phyloP scores from a whole-genome alignment of 345 rosid genomes.

The Camelina neglecta region DNA sequence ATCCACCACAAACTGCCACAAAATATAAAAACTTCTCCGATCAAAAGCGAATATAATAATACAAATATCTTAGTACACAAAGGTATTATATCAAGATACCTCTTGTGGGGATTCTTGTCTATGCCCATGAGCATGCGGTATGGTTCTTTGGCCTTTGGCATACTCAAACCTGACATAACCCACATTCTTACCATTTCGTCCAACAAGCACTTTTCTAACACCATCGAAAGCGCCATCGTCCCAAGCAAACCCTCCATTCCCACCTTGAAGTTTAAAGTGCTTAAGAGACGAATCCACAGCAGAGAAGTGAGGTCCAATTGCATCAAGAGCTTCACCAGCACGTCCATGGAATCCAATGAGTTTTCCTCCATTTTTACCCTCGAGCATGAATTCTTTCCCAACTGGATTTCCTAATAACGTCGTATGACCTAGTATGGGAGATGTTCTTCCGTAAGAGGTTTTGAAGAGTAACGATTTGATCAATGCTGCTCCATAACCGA shows the following conservation, averaged over 20 bases:
- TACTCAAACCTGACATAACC: slow-evolving; percentile 39
- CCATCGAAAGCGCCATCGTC: slow-evolving; percentile 44
- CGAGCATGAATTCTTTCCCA: slow-evolving; percentile 25
- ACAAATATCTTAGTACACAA: background rate
- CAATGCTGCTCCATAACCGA: background rate
- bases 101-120: slow-evolving; percentile 12
- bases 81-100: slow-evolving; percentile 12
- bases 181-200: slow-evolving; percentile 22
- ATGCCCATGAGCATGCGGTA: slow-evolving; percentile 39
- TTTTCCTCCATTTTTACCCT: slow-evolving; percentile 35
- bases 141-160: slow-evolving; percentile 29
- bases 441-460: slow-evolving; percentile 27
- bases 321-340: slow-evolving; percentile 36
- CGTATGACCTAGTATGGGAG: slow-evolving; percentile 2
- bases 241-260: slow-evolving; percentile 37
- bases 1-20: slow-evolving; percentile 33
- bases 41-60: background rate
- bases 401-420: background rate
- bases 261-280: slow-evolving; percentile 34
- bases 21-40: background rate
- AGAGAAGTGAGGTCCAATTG: slow-evolving; percentile 39
- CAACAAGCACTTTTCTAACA: slow-evolving; percentile 32
- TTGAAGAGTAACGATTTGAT: slow-evolving; percentile 28
- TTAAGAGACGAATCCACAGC: slow-evolving; percentile 21
- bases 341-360: slow-evolving; percentile 43